Conservation (phyloP, 805 yeast genomes). For the Teunomyces tritomae region DNA sequence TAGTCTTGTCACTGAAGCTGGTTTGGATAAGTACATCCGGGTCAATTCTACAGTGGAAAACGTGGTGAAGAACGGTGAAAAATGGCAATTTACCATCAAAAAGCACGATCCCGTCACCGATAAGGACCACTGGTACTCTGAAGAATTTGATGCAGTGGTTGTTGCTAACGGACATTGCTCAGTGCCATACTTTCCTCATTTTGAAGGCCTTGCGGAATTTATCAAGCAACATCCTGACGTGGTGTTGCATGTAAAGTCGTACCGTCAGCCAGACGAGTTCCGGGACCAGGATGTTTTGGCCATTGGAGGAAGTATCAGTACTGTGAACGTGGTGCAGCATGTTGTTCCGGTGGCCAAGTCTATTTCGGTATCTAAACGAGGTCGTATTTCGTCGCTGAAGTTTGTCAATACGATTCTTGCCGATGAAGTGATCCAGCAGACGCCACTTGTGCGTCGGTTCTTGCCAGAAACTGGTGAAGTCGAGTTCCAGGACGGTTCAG, state of each 20-base stretch:
- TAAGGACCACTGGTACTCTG: conserved; percentile 30
- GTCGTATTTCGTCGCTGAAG: conserved; percentile 14
- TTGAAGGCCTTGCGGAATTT: conserved; percentile 33
- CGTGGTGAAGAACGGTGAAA: conserved; percentile 22
- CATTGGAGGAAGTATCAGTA: conserved; percentile 79
- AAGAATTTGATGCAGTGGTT: conserved; percentile 35
- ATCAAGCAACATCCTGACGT: conserved; percentile 19
- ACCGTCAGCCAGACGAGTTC: conserved; percentile 23
- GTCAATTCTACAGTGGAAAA: conserved; percentile 50
- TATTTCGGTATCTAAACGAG: conserved; percentile 50
- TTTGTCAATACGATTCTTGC: not conserved
- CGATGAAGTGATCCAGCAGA: conserved; percentile 36
- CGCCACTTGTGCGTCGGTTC: conserved; percentile 42
- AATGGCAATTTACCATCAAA: conserved; percentile 46
- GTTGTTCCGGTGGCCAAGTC: conserved; percentile 45
- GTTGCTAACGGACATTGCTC: conserved; percentile 40
- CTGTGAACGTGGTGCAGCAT: conserved; percentile 61
- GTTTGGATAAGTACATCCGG: conserved; percentile 31
- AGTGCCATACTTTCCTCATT: conserved; percentile 33
- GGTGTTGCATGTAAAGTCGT: conserved; percentile 34
- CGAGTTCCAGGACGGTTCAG: conserved; percentile 22
- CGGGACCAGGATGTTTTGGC: conserved; percentile 47
- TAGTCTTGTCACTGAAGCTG: conserved; percentile 24
- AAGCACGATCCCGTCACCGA: conserved; percentile 18
- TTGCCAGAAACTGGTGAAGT: conserved; percentile 30